Evolutionary conservation across 1,284 basidiomycete genomes (phyloP).

Genomic region (Paramarasmius palmivorus): DNA sequence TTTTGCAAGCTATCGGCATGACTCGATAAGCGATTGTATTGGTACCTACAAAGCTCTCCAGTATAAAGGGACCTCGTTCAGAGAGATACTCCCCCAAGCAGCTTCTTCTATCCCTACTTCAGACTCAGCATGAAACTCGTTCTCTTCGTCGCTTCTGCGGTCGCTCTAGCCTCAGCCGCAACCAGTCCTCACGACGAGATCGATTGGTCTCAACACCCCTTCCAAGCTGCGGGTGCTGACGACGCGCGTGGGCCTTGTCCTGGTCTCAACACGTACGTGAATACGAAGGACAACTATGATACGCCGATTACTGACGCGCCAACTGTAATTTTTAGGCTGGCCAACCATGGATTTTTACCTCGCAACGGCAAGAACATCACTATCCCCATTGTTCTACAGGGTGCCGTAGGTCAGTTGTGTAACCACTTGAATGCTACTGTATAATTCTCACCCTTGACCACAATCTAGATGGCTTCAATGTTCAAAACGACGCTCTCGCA

Average conservation of each 20-base stretch:
- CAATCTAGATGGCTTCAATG: slow-evolving; percentile 18
- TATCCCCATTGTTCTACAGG: neutral
- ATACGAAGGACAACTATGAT: neutral
- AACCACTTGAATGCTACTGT: neutral
- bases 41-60: too few species aligned
- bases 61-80: too few species aligned
- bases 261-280: slow-evolving; percentile 3
- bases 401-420: neutral
- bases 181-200: neutral
- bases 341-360: slow-evolving; percentile 8
- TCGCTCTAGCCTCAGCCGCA: too few species aligned
- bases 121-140: too few species aligned
- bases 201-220: slow-evolving; percentile 1
- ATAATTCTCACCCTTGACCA: slow-evolving; percentile 15
- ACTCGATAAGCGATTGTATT: too few species aligned
- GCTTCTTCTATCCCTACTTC: too few species aligned
- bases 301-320: too few species aligned
- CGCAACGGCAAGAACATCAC: slow-evolving; percentile 3
- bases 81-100: too few species aligned
- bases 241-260: slow-evolving; percentile 7
- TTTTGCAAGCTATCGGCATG: too few species aligned
- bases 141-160: too few species aligned
- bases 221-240: neutral
- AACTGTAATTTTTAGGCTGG: too few species aligned
- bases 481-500: slow-evolving; percentile 5